Conservation (phyloP, 1,139 yeast genomes). For the Saccharomyces hybrid region DNA sequence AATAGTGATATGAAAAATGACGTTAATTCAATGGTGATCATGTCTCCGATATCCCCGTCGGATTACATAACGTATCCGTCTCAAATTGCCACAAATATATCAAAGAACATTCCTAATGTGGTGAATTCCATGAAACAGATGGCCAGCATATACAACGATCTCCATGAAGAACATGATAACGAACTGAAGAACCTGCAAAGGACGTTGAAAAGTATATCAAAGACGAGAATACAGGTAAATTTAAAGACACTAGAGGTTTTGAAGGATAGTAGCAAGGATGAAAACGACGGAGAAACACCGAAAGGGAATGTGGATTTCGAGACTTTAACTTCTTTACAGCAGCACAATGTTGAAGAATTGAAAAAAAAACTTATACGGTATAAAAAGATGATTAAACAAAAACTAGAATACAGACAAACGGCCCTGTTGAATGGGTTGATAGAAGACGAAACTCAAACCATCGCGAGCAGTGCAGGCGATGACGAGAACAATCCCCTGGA, state of each 20-base stretch:
- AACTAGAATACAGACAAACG: conserved; percentile 51
- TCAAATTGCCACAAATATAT: conserved; percentile 28
- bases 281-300: conserved; percentile 34
- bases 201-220: conserved; percentile 18
- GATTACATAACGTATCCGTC: conserved; percentile 27
- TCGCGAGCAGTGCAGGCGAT: conserved; percentile 8
- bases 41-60: not conserved
- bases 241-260: conserved; percentile 25
- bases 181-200: conserved; percentile 18
- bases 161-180: conserved; percentile 18
- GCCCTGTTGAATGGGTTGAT: conserved; percentile 43
- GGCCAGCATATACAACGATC: conserved; percentile 41
- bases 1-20: not conserved
- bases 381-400: conserved; percentile 32
- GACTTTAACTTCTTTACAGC: conserved; percentile 36
- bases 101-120: conserved; percentile 27
- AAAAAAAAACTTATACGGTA: conserved; percentile 26
- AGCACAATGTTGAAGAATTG: conserved; percentile 35
- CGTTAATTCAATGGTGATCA: not conserved
- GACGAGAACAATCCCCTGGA: conserved; percentile 6
- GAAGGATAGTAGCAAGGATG: conserved; percentile 33
- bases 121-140: conserved; percentile 38
- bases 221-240: conserved; percentile 18
- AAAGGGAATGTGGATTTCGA: not conserved
- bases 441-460: conserved; percentile 33